A percentile compares a stretch with the other conserved stretches of the same genome.
Conservation (phyloP, 2,329 filamentous ascomycete species). For the Ophiostoma tasmaniense region DNA sequence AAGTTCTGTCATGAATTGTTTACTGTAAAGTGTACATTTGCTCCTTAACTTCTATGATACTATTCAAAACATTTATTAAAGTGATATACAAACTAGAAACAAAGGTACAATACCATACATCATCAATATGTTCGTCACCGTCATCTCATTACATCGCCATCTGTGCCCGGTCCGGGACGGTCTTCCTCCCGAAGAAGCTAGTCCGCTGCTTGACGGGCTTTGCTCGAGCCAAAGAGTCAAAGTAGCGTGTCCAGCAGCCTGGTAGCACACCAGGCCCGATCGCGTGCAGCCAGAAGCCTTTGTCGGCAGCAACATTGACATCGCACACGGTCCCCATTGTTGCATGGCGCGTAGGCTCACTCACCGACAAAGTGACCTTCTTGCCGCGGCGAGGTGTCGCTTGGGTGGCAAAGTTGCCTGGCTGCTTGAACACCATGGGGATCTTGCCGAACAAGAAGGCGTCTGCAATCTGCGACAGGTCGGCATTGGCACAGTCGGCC, state of each 20-base stretch:
- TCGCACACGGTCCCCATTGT: neutral
- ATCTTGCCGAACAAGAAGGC: slow-evolving; percentile 11
- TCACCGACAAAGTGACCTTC: neutral
- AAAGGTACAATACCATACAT: neutral
- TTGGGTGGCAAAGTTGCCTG: neutral
- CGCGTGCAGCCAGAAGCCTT: slow-evolving; percentile 9
- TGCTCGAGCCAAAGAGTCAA: neutral
- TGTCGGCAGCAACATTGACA: neutral
- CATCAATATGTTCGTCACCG: too few relatives aligned
- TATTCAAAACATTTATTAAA: neutral
- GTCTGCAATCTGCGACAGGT: slow-evolving; percentile 9
- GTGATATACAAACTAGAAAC: neutral
- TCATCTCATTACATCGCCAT: neutral
- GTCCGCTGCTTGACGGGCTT: neutral
- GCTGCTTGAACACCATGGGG: slow-evolving; percentile 6
- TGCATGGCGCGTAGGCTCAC: neutral
- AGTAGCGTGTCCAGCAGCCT: slow-evolving; percentile 11
- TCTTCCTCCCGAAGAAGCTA: neutral
- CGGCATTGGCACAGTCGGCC: neutral
- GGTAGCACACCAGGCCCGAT: slow-evolving; percentile 6
- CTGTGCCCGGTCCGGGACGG: neutral
- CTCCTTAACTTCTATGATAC: too few relatives aligned
- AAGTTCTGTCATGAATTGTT: slow-evolving; percentile 7
- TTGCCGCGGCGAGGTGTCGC: neutral
- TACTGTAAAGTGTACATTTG: neutral